These are phyloP conservation scores for Aphanomyces cochlioides DNA, from an alignment of 352 stramenopile genomes.

Conservation along the genomic window DNA sequence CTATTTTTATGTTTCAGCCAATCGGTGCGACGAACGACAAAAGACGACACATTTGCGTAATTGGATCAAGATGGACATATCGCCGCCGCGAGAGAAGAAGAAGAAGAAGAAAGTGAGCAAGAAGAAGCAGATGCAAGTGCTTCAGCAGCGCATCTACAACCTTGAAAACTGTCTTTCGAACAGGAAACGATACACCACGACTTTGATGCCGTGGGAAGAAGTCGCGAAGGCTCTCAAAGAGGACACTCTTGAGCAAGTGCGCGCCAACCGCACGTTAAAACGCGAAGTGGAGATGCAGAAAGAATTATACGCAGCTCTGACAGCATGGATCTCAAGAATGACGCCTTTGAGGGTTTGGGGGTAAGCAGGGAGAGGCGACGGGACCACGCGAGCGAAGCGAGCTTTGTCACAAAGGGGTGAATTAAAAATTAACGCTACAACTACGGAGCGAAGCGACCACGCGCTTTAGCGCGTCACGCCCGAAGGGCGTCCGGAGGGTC, in stretches of 20 bases:
- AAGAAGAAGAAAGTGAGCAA: neutral
- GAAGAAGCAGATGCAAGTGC: neutral
- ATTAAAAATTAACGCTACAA: no score
- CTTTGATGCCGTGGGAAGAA: constrained; percentile 15
- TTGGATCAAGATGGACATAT: no score
- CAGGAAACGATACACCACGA: neutral
- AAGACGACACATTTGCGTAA: no score
- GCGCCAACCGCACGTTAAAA: constrained; percentile 19
- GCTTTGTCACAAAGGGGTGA: no score
- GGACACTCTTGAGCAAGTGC: constrained; percentile 21
- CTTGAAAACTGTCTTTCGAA: neutral
- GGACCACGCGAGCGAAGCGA: no score
- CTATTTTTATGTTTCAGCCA: no score
- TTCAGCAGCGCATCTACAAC: constrained; percentile 1
- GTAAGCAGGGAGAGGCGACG: no score
- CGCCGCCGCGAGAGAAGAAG: no score
- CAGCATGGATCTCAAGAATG: constrained; percentile 3
- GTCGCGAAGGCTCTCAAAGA: constrained; percentile 20
- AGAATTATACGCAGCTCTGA: neutral
- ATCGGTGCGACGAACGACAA: no score
- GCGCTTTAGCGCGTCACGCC: no score
- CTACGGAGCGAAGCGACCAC: no score
- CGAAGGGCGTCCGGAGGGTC: no score
- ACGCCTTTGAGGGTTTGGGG: neutral
- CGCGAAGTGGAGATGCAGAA: neutral